Evolutionary conservation across 2,329 filamentous ascomycete species (phyloP), one percentile per base, ranked within the genome.

Genomic region (Xylaria sp.): DNA sequence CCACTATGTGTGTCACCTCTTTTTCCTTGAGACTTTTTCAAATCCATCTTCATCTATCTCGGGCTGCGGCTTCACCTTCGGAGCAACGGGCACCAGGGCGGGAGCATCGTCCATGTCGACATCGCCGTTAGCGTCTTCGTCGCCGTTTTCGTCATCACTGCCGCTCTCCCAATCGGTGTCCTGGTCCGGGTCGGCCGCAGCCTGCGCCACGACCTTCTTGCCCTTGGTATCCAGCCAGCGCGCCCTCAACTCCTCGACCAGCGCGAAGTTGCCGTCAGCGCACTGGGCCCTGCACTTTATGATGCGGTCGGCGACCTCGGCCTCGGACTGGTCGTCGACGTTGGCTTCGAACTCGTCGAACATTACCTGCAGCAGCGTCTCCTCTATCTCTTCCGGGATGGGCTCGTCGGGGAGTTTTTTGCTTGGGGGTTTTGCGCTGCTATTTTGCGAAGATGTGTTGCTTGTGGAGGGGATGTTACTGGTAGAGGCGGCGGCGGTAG

Each of bases 341-440:
- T 93, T 91, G 65, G 96, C 92, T 76, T 97, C 94, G 77, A 98
- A 99, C 81, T 99, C 96, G 82, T 98, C 96, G 71, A 92, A 88
- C 91, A 98, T 96, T 70, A 97, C 90, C 77, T 98, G 93, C 56
- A 97, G 84, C 57, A 98, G 85, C 61, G 97, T 90, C 50, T 91
- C 87, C 83, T 98, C 95, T 52, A 98, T 84, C 75, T 98, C 94
- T 72, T 91, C 89, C 20, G 87, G 83, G 74, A 97, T 92, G 12
- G 92, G 85, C 74, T 89, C 87, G 23, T 85, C 82, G 61, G 73
- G 74, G 1, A 70, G 69, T 32, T 71, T 73, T 18, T 63, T 66
- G n/a, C 20, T 73, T 72, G 60, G 71, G 28, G 44, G 48, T 46
- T 57, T 52, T 15, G 64, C 50, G 37, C 9, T 37, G 37, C 10